Base-by-base conservation (phyloP, 257 asterid genomes). In the Lycium barbarum region DNA sequence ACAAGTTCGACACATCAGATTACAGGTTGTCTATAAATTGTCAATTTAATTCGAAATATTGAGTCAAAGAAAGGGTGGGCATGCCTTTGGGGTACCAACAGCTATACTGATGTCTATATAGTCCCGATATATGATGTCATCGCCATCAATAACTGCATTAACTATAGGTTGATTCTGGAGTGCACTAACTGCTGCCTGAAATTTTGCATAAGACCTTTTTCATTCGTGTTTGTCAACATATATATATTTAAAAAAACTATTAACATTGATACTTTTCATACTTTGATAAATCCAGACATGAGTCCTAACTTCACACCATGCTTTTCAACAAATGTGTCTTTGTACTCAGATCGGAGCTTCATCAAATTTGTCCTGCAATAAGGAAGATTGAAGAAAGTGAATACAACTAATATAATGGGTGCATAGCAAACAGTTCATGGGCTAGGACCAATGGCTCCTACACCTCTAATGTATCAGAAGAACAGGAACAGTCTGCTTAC, bases 221-320 rank as follows among this genome's bases (percentile, higher is more conserved):
- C 40, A 9, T 43, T 51, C 8, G 35, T 58, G 10, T 54, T 61
- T 14, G 83, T 20, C 22, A 45, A 40, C 43, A 0, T 15, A 67
- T 18, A 65, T 5, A 35, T 67, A 85, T 9, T 53, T 15, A 22
- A 22, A 55, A 67, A 35, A 45, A 45, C 6, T 26, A 80, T 33
- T 10, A 15, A 73, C 26, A 78, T 26, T 8, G 65, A 53, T 53
- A 7, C 61, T 81, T 49, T 49, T 87, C 92, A 20, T 90, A 97
- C 98, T 84, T 97, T 97, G 71, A 97, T 96, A 88, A 97, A 97
- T 61, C 98, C 98, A 1, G 99, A 97, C 99, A 93, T 95, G 18
- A 97, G 91, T 38, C 99, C 99, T 83, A 97, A 92, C 88, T 97
- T 97, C 91, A 94, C 99, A 14, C 99, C 99, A 81, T 97, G 99